phyloP scores from a whole-genome alignment of 2,329 filamentous ascomycete genomes.

The Pezicula radicicola region DNA sequence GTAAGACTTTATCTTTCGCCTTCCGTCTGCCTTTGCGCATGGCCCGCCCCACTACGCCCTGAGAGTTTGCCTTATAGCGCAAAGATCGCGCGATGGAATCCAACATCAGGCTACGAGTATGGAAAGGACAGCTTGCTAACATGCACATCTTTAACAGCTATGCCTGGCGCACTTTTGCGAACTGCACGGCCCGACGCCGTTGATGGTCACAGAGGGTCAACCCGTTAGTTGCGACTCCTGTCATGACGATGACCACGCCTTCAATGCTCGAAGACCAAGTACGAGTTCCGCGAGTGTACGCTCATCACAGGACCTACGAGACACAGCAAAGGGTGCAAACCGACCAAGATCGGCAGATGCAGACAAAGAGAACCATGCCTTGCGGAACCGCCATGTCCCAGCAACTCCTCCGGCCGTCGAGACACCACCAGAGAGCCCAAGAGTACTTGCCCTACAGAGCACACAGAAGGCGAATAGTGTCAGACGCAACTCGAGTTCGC shows the following conservation, averaged over 20 bases:
- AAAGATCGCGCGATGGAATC: constrained; percentile 3
- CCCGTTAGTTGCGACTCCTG: constrained; percentile 59
- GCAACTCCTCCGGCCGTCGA: constrained; percentile 44
- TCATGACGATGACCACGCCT: constrained; percentile 42
- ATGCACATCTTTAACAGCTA: constrained; percentile 42
- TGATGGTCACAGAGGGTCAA: constrained; percentile 68
- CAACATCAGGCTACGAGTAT: not conserved
- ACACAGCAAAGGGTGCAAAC: constrained; percentile 8
- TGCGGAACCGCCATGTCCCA: constrained; percentile 22
- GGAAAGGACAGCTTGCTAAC: constrained; percentile 3
- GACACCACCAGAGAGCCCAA: constrained; percentile 56
- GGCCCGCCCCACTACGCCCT: constrained; percentile 9
- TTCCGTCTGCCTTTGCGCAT: constrained; percentile 6
- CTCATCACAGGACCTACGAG: constrained; percentile 16
- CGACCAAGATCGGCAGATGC: constrained; percentile 12
- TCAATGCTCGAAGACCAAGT: constrained; percentile 20
- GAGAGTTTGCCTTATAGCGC: constrained; percentile 12
- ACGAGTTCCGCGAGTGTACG: constrained; percentile 21
- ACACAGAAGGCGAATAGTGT: constrained; percentile 23
- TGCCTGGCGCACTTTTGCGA: constrained; percentile 71
- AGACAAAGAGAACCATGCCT: constrained; percentile 12
- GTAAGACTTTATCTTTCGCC: constrained; percentile 18
- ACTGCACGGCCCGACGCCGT: constrained; percentile 64
- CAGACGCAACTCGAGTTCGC: constrained; percentile 57
- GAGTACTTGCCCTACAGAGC: constrained; percentile 34